Base-by-base conservation (phyloP, 2,329 filamentous ascomycete species). In the Pyrenochaeta sp. region DNA sequence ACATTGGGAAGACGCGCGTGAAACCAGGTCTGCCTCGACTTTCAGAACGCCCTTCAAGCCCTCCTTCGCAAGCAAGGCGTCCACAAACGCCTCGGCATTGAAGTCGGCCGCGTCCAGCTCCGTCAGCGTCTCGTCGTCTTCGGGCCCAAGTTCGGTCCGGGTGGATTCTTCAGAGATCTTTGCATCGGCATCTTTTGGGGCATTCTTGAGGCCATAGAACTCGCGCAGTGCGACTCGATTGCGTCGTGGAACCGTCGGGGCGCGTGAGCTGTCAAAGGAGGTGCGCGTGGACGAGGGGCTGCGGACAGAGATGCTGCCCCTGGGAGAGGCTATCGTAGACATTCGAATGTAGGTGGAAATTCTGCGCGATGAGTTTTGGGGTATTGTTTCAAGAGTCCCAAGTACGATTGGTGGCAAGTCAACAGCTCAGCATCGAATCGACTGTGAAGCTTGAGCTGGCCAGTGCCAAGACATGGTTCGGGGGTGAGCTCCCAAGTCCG, bases 161-260 rank as follows among this genome's bases (percentile, higher is more conserved):
- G 65, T 26, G 6, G 65, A 56, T 40, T 65, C 61, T 28, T 69
- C 65, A 24, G 65, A 67, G 22, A 67, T 68, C 37, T 59, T 63
- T 7, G 63, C 36, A 29, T 65, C 59, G 21, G 52, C 51, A 17
- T 59, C 62, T 55, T 66, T 60, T 31, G 61, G 66, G 3, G 78
- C 61, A 14, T 69, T 69, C 55, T 85, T 87, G 35, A 97, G 81
- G 67, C 94, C 94, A 75, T 97, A 97, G 78, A 96, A 97, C 67
- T 96, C 91, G 61, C 94, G 88, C 14, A 97, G 81, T 6, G 93
- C 93, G 42, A 88, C 84, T 54, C 93, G 88, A 74, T 96, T 96
- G 50, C 88, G 81, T 43, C 82, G 79, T 14, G 53, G 58, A 41
- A 37, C 59, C 60, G 75, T 77, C 81, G 74, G 49, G 20, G 53